Evolutionary conservation across 2,329 filamentous ascomycete species (phyloP), one percentile per base, ranked within the genome.

Genomic region (Paramyrothecium roridum): DNA sequence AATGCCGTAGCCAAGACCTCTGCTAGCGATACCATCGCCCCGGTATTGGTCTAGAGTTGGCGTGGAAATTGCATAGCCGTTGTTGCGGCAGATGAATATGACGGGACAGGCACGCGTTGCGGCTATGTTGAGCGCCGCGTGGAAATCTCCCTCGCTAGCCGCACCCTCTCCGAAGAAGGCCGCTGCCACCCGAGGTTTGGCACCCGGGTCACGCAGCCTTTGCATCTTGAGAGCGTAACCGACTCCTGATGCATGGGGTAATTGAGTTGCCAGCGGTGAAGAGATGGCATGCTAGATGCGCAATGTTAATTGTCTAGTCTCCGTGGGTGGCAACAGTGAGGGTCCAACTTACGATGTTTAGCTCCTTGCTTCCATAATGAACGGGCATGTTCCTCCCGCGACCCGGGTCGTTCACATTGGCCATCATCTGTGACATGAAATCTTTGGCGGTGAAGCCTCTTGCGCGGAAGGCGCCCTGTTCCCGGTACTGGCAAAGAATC

Each of bases 401-500:
- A 1, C 93, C 93, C 1, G 80, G 73, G 64, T 99, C 95, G 59
- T 91, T 84, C 54, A 78, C 82, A 68, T 96, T 98, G 20, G 93
- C 86, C 74, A 98, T 97, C 10, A 99, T 76, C 71, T 99, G 95
- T 64, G 85, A 89, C 95, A 99, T 98, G 67, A 98, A 98, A 57
- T 98, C 86, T 50, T 87, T 85, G 48, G 96, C 80, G 0, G 85
- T 90, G 70, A 93, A 97, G 3, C 95, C 95, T 40, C 95, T 85
- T 71, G 97, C 89, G 61, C 89, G 84, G 70, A 96, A 95, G 7
- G 97, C 89, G 1, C 95, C 95, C 48, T 93, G 87, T 73, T 99
- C 95, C 60, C 95, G 85, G 69, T 99, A 99, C 70, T 99, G 95
- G 57, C 89, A 91, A 69, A 96, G 98, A 48, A 97, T 83, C 6